Conservation (phyloP, 2,329 filamentous ascomycete genomes). For the Verticillium albo-atrum region DNA sequence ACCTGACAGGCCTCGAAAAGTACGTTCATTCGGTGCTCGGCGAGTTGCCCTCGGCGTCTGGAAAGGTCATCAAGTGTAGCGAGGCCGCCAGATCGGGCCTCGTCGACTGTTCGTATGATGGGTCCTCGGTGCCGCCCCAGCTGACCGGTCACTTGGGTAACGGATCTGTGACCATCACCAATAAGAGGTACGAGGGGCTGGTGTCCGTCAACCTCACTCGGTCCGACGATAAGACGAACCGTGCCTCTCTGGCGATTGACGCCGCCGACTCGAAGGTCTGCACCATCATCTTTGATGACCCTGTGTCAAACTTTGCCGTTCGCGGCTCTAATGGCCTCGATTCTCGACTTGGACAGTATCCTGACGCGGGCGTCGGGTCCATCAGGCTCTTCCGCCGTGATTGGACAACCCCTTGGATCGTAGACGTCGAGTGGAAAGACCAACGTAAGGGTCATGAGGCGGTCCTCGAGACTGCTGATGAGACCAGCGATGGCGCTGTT, state of each 20-base stretch:
- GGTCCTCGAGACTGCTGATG: conserved; percentile 5
- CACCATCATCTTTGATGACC: conserved; percentile 65
- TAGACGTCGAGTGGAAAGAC: conserved; percentile 64
- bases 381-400: conserved; percentile 79
- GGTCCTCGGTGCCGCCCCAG: conserved; percentile 53
- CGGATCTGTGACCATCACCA: conserved; percentile 31
- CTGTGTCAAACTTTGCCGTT: conserved; percentile 62
- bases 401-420: conserved; percentile 72
- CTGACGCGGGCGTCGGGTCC: conserved; percentile 58
- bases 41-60: conserved; percentile 66
- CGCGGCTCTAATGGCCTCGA: conserved; percentile 55
- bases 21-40: conserved; percentile 65
- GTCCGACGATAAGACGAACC: conserved; percentile 29
- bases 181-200: conserved; percentile 49
- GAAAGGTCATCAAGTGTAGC: conserved; percentile 53
- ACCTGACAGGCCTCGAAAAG: conserved; percentile 61
- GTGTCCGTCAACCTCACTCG: conserved; percentile 59
- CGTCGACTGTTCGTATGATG: conserved; percentile 66
- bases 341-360: conserved; percentile 59
- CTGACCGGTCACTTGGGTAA: conserved; percentile 44
- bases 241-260: conserved; percentile 60
- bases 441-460: conserved; percentile 8
- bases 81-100: conserved; percentile 44
- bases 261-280: conserved; percentile 77
- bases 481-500: conserved; percentile 8